Base-by-base conservation (phyloP, 1,139 yeast species). In the Magnusiomyces suaveolens region DNA sequence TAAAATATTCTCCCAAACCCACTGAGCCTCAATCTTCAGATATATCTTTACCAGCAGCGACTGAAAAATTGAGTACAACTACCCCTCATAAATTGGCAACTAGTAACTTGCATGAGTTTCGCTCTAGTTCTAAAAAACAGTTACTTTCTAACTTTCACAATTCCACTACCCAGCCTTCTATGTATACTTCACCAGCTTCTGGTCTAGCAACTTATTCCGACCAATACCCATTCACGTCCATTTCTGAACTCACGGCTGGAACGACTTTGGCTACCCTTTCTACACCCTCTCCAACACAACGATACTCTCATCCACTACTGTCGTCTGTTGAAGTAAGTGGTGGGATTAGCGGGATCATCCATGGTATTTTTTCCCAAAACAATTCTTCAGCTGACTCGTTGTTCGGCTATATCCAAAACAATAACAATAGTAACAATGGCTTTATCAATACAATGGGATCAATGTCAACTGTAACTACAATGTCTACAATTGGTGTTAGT, bases 261-360 rank as follows among this genome's bases (percentile, higher is more conserved):
- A 41, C 46, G 12, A 52, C 44, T 16, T 20, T 43, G 24, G 39
- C 54, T 12, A 36, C 47, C 25, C 26, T 59, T 48, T 54, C 62
- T 46, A 56, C 64, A 8, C 65, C 66, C 12, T 63, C 69, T 26
- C 63, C 80, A 71, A 43, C 67, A 66, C 25, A 83, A 80, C 63
- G 80, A 80, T 64, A 61, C 54, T 53, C 60, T 2, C 54, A 61
- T 10, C 50, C 63, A 51, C 51, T 46, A 16, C 25, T 54, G 12
- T 56, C 60, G 12, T 12, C 36, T 1, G 21, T 38, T 38, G 43
- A 39, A 24, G 32, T 14, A n/a, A 38, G 43, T 14, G 43, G 44
- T 23, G 51, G 44, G 16, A 8, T 47, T 21, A 21, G 26, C 29
- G 32, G 47, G 4, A 46, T 21, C 2, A 29, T 18, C 21, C 26